Conservation (phyloP, 2,329 filamentous ascomycete genomes). For the Aureobasidium melanogenum region DNA sequence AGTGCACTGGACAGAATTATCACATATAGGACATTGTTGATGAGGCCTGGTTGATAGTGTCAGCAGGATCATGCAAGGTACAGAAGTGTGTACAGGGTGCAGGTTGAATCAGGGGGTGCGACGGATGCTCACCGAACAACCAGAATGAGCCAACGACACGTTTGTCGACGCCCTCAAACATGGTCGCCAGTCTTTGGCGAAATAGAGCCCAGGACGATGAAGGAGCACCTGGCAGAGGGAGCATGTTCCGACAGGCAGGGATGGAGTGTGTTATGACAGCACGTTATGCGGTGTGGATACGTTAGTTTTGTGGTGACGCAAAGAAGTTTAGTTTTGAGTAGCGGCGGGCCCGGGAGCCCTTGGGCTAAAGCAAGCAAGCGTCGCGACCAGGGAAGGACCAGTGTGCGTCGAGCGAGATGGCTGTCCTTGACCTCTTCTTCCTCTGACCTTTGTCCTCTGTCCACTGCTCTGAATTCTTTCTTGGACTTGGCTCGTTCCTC, state of each 20-base stretch:
- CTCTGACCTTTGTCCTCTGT: background rate
- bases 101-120: background rate
- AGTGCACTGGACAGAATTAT: slow-evolving; percentile 92
- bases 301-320: background rate
- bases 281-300: background rate
- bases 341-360: background rate
- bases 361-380: background rate
- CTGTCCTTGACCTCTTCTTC: background rate
- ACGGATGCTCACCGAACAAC: slow-evolving; percentile 65
- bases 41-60: slow-evolving; percentile 51
- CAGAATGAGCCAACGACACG: slow-evolving; percentile 77
- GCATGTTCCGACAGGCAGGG: slow-evolving; percentile 16
- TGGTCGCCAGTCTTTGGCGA: slow-evolving; percentile 51
- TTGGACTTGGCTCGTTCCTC: background rate
- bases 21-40: slow-evolving; percentile 97
- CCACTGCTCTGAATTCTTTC: background rate
- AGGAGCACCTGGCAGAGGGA: slow-evolving; percentile 50
- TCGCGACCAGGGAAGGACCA: background rate
- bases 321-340: background rate
- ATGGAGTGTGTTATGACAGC: background rate
- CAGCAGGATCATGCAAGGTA: background rate
- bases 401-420: background rate
- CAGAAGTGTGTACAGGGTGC: background rate
- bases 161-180: slow-evolving; percentile 60
- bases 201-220: slow-evolving; percentile 67